Percentiles rank a stretch among this genome's conserved stretches.
Conservation (phyloP, 1,284 basidiomycete species). For the Sanghuangporus sanghuang region DNA sequence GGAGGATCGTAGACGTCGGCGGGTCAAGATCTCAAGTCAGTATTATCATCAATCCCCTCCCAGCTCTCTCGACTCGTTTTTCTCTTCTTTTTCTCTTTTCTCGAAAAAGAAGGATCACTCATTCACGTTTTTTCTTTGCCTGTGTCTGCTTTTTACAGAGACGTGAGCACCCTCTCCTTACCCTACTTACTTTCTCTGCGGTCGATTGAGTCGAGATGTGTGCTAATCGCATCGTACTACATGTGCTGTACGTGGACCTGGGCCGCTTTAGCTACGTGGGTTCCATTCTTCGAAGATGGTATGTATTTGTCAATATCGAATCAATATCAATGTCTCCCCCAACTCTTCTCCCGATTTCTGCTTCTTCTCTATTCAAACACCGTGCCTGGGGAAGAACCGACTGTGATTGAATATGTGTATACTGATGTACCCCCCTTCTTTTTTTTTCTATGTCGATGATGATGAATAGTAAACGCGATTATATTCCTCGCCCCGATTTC, state of each 20-base stretch:
- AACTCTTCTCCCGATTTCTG: too few relatives aligned
- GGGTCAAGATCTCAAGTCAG: slow-evolving; percentile 22
- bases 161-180: slow-evolving; percentile 11
- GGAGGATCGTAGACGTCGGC: slow-evolving; percentile 24
- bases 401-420: too few relatives aligned
- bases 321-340: too few relatives aligned
- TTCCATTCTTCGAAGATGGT: slow-evolving; percentile 24
- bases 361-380: too few relatives aligned
- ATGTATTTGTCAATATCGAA: background rate
- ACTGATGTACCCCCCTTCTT: background rate
- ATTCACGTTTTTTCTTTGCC: background rate
- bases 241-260: background rate
- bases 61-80: background rate
- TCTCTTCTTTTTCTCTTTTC: background rate
- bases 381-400: too few relatives aligned
- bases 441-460: background rate
- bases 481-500: slow-evolving; percentile 80
- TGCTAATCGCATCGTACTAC: background rate
- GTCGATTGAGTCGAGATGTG: background rate
- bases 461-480: slow-evolving; percentile 44
- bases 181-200: background rate
- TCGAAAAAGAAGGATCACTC: background rate
- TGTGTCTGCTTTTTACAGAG: slow-evolving; percentile 10
- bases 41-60: background rate
- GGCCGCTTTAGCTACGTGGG: slow-evolving; percentile 19